Evolutionary conservation across 2,329 filamentous ascomycete species (phyloP).

Genomic region (Talaromyces rugulosus): DNA sequence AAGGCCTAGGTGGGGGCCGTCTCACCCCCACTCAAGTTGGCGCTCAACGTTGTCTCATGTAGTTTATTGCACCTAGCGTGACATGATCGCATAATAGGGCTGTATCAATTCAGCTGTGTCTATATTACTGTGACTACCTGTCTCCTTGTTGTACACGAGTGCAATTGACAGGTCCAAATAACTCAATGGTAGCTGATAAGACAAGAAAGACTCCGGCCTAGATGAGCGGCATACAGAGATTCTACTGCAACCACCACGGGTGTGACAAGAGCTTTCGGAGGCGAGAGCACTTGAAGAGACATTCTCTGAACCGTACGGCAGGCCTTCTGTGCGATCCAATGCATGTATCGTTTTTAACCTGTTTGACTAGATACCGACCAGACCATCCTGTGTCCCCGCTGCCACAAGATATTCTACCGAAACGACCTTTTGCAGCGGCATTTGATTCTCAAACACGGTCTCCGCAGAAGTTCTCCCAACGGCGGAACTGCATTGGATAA

Average conservation of each 20-base stretch:
- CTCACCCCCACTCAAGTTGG: neutral
- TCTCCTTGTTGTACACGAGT: neutral
- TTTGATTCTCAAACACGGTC: neutral
- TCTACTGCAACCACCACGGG: neutral
- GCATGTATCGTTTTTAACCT: neutral
- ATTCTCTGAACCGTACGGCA: neutral
- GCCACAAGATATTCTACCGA: slow-evolving; percentile 1
- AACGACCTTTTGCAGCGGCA: neutral
- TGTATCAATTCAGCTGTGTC: neutral
- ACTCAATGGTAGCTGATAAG: neutral
- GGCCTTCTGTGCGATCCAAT: neutral
- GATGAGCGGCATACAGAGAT: neutral
- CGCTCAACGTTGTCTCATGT: neutral
- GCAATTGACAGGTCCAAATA: neutral
- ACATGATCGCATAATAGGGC: neutral
- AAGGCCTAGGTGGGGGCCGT: neutral
- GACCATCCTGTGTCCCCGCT: neutral
- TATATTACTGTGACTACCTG: neutral
- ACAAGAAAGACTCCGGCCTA: neutral
- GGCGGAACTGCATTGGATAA: neutral
- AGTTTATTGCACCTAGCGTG: neutral
- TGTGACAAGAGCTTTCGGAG: neutral
- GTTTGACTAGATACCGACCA: neutral
- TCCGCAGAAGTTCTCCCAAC: neutral
- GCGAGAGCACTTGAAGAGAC: slow-evolving; percentile 1